Conservation (phyloP, 192 early-diverging fungal species). For the Powellomyces hirtus region DNA sequence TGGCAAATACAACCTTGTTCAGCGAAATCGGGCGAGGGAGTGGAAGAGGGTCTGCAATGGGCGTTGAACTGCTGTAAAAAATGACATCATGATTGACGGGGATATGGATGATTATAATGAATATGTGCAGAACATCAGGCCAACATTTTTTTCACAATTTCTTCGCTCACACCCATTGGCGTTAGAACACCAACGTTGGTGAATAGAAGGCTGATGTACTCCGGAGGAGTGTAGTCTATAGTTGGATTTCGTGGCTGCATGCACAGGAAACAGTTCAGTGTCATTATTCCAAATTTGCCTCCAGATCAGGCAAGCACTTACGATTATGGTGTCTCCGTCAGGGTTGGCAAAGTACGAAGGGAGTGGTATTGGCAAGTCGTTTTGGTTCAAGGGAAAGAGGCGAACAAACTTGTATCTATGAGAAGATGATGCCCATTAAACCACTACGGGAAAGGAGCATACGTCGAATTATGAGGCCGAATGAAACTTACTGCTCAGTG, state of each 20-base stretch:
- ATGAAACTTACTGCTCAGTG: conserved; percentile 72
- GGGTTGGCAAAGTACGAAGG: conserved; percentile 8
- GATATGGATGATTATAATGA: too few relatives aligned
- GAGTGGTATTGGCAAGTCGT: conserved; percentile 73
- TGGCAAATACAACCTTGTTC: conserved; percentile 66
- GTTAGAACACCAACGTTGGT: conserved; percentile 92
- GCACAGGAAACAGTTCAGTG: not conserved
- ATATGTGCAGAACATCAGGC: too few relatives aligned
- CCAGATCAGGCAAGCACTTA: not conserved
- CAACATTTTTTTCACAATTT: conserved; percentile 26
- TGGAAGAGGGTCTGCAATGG: conserved; percentile 62
- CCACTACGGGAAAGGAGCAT: not conserved
- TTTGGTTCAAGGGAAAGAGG: conserved; percentile 92
- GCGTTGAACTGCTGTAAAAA: conserved; percentile 34
- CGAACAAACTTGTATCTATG: conserved; percentile 94
- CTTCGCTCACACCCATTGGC: conserved; percentile 71
- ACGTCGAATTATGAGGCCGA: not conserved
- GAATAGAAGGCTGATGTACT: conserved; percentile 83
- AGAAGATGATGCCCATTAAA: not conserved
- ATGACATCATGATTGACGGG: too few relatives aligned
- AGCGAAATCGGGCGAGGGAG: conserved; percentile 48
- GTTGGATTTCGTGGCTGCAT: conserved; percentile 54
- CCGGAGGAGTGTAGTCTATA: conserved; percentile 93
- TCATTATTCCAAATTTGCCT: not conserved
- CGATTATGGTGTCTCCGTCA: conserved; percentile 1